Base-by-base conservation (phyloP, 805 yeast species). In the Kodamaea nitidulidarum region DNA sequence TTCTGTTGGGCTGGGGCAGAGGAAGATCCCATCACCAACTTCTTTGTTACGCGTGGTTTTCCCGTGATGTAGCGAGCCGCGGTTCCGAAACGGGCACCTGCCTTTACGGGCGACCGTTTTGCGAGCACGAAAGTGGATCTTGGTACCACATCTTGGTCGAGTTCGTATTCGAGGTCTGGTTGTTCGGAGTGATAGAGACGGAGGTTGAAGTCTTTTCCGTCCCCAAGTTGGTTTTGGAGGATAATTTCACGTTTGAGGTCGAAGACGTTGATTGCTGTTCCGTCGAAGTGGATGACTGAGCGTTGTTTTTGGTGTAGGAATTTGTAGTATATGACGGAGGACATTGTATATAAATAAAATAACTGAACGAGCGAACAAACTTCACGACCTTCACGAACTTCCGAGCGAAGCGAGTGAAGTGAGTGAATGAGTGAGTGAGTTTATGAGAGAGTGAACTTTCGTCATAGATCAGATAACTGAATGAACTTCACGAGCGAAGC, bases 211-310 rank as follows among this genome's bases (percentile, higher is more conserved):
- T 87, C 96, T 2, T 81, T 76, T 1, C 96, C 95, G 43, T 80
- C 81, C 4, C 90, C 88, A 11, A 93, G 69, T 50, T 80, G 84
- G 60, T 90, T 91, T 28, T 80, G 86, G 14, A 73, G 61, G 31
- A 93, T 84, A 37, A 93, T 88, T 50, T 93, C 98, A 45, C 91
- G 80, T 62, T 93, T 93, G 44, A 93, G 67, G 55, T 93, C 99
- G 63, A 91, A 93, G 1, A 90, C 95, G 2, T 95, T 87, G 30
- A 93, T 79, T 20, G 98, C 97, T 0, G 98, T 91, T 15, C 98
- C 99, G 59, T 93, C 98, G 56, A 93, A 93, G 34, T 81, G 74
- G 18, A 93, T 78, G 31, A 95, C 75, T 1, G 85, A 79, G 20
- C 85, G 81, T 30, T 76, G 80, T 53, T 80, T 82, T 58, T 90